Percentiles rank a stretch among this genome's conserved stretches.
Conservation (phyloP, 208 protist species). For the Wallacemonas rigidus region DNA sequence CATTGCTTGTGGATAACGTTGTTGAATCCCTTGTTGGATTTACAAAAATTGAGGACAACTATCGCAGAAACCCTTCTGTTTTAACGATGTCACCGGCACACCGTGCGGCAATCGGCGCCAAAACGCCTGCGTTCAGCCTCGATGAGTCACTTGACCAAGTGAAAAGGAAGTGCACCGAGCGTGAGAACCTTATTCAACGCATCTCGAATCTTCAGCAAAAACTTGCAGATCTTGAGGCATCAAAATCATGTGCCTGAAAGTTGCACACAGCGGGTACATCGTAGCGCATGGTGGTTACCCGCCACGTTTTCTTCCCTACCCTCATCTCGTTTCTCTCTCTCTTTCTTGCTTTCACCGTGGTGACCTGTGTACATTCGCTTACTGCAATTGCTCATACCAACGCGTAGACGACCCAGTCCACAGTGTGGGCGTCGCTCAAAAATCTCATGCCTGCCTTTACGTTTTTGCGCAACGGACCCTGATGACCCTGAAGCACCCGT, state of each 20-base stretch:
- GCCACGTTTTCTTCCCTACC: slow-evolving; percentile 4
- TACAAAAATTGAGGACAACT: slow-evolving; percentile 41
- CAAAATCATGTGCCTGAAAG: not conserved
- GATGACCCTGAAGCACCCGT: too few relatives aligned
- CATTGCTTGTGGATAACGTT: slow-evolving; percentile 63
- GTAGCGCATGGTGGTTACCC: not conserved
- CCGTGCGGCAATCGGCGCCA: not conserved
- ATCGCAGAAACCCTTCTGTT: slow-evolving; percentile 24
- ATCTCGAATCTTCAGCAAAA: slow-evolving; percentile 22
- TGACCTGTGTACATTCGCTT: too few relatives aligned
- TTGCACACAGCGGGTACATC: not conserved
- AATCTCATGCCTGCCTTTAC: too few relatives aligned
- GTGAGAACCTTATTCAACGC: slow-evolving; percentile 24
- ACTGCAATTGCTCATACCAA: too few relatives aligned
- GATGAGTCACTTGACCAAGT: slow-evolving; percentile 19
- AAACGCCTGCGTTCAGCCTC: slow-evolving; percentile 12
- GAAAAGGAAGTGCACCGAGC: slow-evolving; percentile 22
- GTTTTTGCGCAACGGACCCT: too few relatives aligned
- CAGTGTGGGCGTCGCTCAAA: too few relatives aligned
- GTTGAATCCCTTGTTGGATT: slow-evolving; percentile 61
- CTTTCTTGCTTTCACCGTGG: not conserved
- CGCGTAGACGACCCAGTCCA: too few relatives aligned
- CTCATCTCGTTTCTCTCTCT: not conserved
- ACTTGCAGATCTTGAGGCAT: not conserved
- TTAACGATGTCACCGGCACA: slow-evolving; percentile 1